Conservation (phyloP, 768 basidiomycete species). For the Podaxis sp. region DNA sequence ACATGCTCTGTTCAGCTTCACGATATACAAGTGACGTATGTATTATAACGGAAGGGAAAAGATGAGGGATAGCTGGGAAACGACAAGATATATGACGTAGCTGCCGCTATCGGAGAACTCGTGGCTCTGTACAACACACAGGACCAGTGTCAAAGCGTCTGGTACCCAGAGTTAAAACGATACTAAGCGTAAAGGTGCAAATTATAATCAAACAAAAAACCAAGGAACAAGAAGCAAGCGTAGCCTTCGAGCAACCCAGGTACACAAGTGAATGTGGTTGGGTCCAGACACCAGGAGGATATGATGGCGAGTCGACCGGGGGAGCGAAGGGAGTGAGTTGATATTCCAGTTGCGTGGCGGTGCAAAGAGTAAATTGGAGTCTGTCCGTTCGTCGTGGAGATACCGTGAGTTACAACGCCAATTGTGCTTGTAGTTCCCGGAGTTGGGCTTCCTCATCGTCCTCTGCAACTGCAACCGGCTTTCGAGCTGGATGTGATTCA, state of each 20-base stretch:
- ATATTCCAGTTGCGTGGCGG: slow-evolving; percentile 13
- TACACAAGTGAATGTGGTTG: neutral
- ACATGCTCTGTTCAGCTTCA: neutral
- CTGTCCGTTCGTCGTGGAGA: neutral
- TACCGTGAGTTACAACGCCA: slow-evolving; percentile 62
- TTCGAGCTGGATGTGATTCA: slow-evolving; percentile 12
- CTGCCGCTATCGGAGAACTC: neutral
- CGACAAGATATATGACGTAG: neutral
- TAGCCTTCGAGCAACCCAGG: neutral
- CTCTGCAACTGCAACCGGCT: slow-evolving; percentile 45
- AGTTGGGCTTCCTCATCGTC: slow-evolving; percentile 93
- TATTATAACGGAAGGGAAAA: neutral
- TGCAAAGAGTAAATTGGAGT: slow-evolving; percentile 11
- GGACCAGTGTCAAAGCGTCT: neutral
- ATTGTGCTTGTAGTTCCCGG: slow-evolving; percentile 79
- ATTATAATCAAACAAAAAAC: neutral
- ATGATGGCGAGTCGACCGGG: neutral
- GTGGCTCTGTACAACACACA: neutral
- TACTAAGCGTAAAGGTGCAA: neutral
- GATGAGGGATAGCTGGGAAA: neutral
- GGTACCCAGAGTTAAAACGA: neutral
- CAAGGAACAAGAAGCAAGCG: neutral
- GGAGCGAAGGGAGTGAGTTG: neutral
- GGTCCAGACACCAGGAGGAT: neutral
- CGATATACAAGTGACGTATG: neutral